Percentiles rank a stretch among this genome's conserved stretches.
Conservation (phyloP, 2,329 filamentous ascomycete genomes). For the Aspergillus brunneoviolaceus region DNA sequence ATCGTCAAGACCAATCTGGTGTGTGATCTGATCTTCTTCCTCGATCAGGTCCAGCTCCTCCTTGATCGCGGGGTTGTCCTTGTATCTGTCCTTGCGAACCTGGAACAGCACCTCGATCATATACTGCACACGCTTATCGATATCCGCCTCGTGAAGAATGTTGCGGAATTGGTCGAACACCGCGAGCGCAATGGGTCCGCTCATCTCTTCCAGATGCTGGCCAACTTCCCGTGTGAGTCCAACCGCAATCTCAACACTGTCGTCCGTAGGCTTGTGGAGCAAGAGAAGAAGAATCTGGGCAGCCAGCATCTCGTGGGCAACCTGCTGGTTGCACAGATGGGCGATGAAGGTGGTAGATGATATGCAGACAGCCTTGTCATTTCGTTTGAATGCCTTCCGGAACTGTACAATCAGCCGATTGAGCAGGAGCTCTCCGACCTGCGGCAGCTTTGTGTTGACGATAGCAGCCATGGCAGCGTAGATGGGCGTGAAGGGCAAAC, state of each 20-base stretch:
- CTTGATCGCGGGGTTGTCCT: constrained; percentile 85
- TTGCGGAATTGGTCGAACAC: constrained; percentile 96
- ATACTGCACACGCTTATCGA: constrained; percentile 98
- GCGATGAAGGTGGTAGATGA: constrained; percentile 93
- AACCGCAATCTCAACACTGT: constrained; percentile 96
- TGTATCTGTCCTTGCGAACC: constrained; percentile 92
- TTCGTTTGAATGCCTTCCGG: constrained; percentile 90
- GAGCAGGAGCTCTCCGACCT: constrained; percentile 87
- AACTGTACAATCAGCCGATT: constrained; percentile 87
- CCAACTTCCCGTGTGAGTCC: constrained; percentile 90
- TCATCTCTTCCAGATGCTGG: constrained; percentile 94
- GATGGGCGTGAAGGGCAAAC: constrained; percentile 92
- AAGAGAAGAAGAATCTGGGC: constrained; percentile 91
- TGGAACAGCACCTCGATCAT: constrained; percentile 99
- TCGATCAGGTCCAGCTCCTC: constrained; percentile 95
- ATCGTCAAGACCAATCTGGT: constrained; percentile 77
- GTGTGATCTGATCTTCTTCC: constrained; percentile 97
- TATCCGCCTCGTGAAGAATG: constrained; percentile 93
- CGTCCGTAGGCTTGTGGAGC: constrained; percentile 91
- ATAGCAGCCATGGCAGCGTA: constrained; percentile 95
- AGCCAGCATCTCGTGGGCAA: constrained; percentile 88
- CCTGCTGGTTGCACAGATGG: constrained; percentile 93
- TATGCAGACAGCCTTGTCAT: constrained; percentile 94
- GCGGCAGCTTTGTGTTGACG: constrained; percentile 94
- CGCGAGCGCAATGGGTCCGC: constrained; percentile 76